Percentiles rank a stretch among this genome's conserved stretches.
These are phyloP conservation scores for Monilinia polystroma DNA, from an alignment of 2,329 filamentous ascomycete species.

Conservation along the genomic window DNA sequence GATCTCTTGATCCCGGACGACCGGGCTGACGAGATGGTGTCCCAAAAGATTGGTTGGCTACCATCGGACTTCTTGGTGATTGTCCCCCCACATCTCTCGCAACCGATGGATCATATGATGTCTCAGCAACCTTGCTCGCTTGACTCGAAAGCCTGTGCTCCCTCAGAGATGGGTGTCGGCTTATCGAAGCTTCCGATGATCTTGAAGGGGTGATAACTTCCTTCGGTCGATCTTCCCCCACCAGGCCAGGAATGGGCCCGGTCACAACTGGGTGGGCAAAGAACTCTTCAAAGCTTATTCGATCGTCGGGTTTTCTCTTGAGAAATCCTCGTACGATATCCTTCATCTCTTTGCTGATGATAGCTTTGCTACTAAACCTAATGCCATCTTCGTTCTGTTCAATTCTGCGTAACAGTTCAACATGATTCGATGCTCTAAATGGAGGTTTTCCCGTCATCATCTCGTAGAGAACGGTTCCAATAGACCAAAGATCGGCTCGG, in stretches of 20 bases:
- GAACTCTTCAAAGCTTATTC: conserved; percentile 82
- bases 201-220: conserved; percentile 29
- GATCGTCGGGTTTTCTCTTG: conserved; percentile 81
- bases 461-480: conserved; percentile 92
- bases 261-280: conserved; percentile 74
- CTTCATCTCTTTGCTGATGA: conserved; percentile 75
- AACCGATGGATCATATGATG: neutral
- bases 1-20: conserved; percentile 29
- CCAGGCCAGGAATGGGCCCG: conserved; percentile 74
- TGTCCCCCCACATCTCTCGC: conserved; percentile 11
- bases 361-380: conserved; percentile 71
- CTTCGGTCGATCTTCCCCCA: conserved; percentile 68
- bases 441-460: conserved; percentile 91
- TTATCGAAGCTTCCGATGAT: conserved; percentile 29
- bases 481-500: conserved; percentile 96
- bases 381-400: conserved; percentile 85
- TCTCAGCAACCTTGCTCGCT: conserved; percentile 23
- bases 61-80: conserved; percentile 31
- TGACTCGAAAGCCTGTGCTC: neutral
- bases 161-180: conserved; percentile 30
- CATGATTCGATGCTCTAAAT: conserved; percentile 90
- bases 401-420: conserved; percentile 89
- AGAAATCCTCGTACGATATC: conserved; percentile 74
- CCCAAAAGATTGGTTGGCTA: conserved; percentile 29
- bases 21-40: conserved; percentile 29